Base-by-base conservation (phyloP, 192 early-diverging fungal species). In the Coemansia sp. region DNA sequence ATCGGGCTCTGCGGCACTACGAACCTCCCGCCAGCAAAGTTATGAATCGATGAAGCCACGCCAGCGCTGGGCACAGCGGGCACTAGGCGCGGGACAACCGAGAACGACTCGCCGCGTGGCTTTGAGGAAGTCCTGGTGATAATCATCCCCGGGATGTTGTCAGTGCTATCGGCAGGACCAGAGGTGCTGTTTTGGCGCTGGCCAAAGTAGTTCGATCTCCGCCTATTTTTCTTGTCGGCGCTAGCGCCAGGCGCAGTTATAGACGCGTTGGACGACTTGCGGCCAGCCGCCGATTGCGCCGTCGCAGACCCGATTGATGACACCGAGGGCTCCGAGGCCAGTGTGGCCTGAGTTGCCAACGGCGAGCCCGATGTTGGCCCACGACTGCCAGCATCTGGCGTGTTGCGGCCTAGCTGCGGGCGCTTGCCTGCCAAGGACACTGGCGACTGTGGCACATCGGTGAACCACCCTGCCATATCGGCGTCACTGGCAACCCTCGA, bases 131-230 rank as follows among this genome's bases (percentile, higher is more conserved):
- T 34, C 33, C 57, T 13, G 16, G 57, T 34, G 13, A 34, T 40
- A 15, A 44, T 60, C 61, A 61, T 66, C 12, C 69, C 39, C 8
- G 73, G 73, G 66, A 75, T 68, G 11, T 70, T 55, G 33, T 74
- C 72, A 11, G 20, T 62, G 29, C 61, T 64, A 53, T 74, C 72
- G 24, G 34, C 65, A 29, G 68, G 41, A 24, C 65, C 66, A 31
- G 31, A 55, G 29, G 46, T 66, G 72, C 69, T 68, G 66, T 69
- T 74, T 60, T 77, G 80, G 43, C 75, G 65, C 66, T 83, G 80
- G n/a, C 75, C 61, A 75, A 83, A 83, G 64, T 83, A 83, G 64
- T 83, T 83, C n/a, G 81, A 83, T 11, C 81, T 69, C 64, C 81
- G 67, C 34, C 76, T 66, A 63, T 61, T 73, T 67, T 78, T 78